These are phyloP conservation scores for Stagonosporopsis rhizophila DNA, from an alignment of 2,329 filamentous ascomycete species.

Conservation along the genomic window DNA sequence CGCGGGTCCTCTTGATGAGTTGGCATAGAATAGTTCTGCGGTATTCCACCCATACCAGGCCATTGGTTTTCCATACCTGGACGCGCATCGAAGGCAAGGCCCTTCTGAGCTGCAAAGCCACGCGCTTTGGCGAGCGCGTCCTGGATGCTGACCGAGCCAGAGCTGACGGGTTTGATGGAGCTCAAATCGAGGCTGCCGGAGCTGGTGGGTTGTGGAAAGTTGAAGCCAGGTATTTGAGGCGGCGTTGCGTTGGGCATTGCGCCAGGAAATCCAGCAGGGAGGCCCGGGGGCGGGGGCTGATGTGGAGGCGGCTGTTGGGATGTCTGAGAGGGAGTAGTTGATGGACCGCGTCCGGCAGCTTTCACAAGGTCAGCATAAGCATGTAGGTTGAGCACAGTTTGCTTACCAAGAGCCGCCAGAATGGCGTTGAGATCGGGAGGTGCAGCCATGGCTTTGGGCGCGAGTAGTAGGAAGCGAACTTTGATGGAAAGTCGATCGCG, in stretches of 20 bases:
- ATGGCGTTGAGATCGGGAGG: conserved; percentile 50
- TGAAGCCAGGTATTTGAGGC: conserved; percentile 54
- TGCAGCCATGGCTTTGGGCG: conserved; percentile 41
- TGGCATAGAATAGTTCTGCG: conserved; percentile 44
- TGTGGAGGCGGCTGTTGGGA: conserved; percentile 51
- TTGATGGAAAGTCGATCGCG: conserved; percentile 4
- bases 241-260: conserved; percentile 51
- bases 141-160: conserved; percentile 81
- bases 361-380: conserved; percentile 17
- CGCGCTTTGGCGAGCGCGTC: conserved; percentile 87
- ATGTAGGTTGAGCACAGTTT: not conserved
- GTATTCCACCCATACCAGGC: conserved; percentile 32
- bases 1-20: conserved; percentile 56
- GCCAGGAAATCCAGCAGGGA: conserved; percentile 55
- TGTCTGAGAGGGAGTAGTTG: conserved; percentile 57
- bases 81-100: conserved; percentile 61
- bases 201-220: conserved; percentile 71
- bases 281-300: conserved; percentile 53
- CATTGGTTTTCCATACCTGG: conserved; percentile 56
- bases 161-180: conserved; percentile 78
- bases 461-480: not conserved
- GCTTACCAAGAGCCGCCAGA: conserved; percentile 49
- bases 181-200: conserved; percentile 83
- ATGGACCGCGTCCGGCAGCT: conserved; percentile 57
- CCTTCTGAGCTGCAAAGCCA: conserved; percentile 80